These are phyloP conservation scores for Cercospora zeae-maydis DNA, from an alignment of 2,329 filamentous ascomycete genomes.

Conservation along the genomic window DNA sequence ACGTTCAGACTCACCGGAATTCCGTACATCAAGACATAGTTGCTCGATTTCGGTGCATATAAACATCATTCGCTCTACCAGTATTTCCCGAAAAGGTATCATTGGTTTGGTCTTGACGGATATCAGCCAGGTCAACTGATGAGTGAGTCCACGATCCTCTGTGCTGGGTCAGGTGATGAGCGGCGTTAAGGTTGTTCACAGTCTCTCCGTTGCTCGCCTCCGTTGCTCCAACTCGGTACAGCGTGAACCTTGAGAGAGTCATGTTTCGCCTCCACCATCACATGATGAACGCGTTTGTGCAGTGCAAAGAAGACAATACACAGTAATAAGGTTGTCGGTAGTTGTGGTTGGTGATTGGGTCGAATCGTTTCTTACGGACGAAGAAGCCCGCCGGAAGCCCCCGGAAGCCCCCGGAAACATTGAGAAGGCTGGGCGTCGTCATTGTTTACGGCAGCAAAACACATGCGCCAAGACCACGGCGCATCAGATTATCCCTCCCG, in stretches of 20 bases:
- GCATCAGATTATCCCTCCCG: neutral
- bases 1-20: conserved; percentile 49
- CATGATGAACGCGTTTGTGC: neutral
- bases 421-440: neutral
- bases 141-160: no score
- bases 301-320: neutral
- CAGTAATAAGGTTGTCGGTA: neutral
- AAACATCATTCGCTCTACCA: neutral
- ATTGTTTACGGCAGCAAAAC: neutral
- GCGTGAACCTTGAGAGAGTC: neutral
- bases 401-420: neutral
- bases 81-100: no score
- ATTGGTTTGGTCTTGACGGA: neutral
- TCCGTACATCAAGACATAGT: conserved; percentile 40
- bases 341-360: neutral
- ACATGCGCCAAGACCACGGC: neutral
- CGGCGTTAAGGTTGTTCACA: neutral
- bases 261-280: neutral
- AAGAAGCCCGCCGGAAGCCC: neutral
- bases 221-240: neutral
- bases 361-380: neutral
- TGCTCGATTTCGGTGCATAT: neutral
- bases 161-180: neutral
- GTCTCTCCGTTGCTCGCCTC: neutral
- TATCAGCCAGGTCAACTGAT: neutral